Base-by-base conservation (phyloP, 1,284 basidiomycete genomes). In the Psilocybe mexicana region DNA sequence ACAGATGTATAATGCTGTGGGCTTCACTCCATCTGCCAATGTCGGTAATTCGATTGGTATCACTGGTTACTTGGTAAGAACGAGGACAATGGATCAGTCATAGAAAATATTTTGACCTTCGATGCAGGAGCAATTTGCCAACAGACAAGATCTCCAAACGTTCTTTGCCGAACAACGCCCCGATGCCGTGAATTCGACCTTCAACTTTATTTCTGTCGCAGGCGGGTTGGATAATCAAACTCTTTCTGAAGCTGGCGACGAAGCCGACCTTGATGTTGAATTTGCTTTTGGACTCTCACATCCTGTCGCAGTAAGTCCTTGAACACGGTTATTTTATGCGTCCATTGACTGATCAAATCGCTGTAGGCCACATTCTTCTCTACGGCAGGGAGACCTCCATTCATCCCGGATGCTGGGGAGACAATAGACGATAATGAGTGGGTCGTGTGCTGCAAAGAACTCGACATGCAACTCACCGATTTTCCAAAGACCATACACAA, bases 221-320 rank as follows among this genome's bases (percentile, higher is more conserved):
- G 82, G 82, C 54, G 87, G 84, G 1, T 51, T 75, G 56, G 90
- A 92, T 65, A 77, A 81, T 60, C 90, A 93, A 70, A 82, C 67
- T 25, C 61, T 72, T 12, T 63, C 68, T 0, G 73, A 74, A 25
- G 82, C 88, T 11, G 89, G 88, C 1, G 70, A 66, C 6, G 91
- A 93, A 70, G 91, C 90, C 11, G 80, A 90, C 65, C 73, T 93
- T 61, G 91, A 90, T 68, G 79, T 76, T 6, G 87, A 86, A 67
- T 87, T 81, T 72, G 87, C 79, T 0, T 85, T 82, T 61, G 87
- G 87, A 24, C 61, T 89, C 26, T 76, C 84, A 1, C 78, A 77
- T 61, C 79, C 78, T 53, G 77, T 78, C 50, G 65, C 70, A 59
- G 72, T 72, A 58, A 52, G 67, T 50, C 38, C 53, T 42, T 23